phyloP scores from a whole-genome alignment of 2,329 filamentous ascomycete genomes.

The Microdochium trichocladiopsis region DNA sequence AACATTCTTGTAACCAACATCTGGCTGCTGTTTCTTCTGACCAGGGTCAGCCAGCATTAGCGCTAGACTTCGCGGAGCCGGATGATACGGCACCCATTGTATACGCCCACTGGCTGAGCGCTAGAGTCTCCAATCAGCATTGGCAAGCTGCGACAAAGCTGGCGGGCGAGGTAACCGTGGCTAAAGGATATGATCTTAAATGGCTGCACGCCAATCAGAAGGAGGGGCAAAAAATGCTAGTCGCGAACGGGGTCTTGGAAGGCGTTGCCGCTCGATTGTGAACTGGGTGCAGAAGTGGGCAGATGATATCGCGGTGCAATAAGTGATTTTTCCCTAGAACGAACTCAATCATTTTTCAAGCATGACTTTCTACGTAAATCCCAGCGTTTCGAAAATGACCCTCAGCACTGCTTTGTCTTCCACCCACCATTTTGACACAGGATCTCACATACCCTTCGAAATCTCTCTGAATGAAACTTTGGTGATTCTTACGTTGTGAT shows the following conservation, averaged over 20 bases:
- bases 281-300: not conserved
- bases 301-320: not conserved
- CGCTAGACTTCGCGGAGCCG: conserved; percentile 1
- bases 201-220: conserved; percentile 1
- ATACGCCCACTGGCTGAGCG: conserved; percentile 1
- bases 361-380: conserved; percentile 1
- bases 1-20: too few relatives aligned
- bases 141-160: not conserved
- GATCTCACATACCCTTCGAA: too few relatives aligned
- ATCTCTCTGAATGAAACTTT: too few relatives aligned
- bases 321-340: not conserved
- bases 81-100: not conserved
- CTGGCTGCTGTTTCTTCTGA: too few relatives aligned
- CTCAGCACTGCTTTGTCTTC: too few relatives aligned
- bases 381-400: conserved; percentile 5
- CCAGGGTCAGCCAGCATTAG: not conserved
- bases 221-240: not conserved
- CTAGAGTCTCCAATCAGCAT: not conserved
- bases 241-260: conserved; percentile 1
- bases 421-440: too few relatives aligned
- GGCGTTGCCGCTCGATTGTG: not conserved
- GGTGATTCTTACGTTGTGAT: conserved; percentile 2
- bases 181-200: conserved; percentile 3
- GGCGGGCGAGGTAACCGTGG: not conserved
- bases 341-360: not conserved